Conservation (phyloP, 305 asterid species). For the Solanum hybrid region DNA sequence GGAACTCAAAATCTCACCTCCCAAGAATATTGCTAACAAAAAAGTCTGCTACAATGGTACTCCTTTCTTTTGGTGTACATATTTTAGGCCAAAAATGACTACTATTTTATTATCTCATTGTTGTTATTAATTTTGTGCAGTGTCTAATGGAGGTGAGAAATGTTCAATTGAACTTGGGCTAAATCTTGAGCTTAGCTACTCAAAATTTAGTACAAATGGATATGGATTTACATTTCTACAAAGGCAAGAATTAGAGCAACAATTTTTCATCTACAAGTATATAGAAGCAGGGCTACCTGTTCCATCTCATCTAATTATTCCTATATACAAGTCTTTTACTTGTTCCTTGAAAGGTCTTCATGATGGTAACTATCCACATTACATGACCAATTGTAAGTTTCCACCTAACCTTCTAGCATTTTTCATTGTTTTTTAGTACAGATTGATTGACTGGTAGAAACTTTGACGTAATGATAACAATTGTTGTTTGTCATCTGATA, state of each 20-base stretch:
- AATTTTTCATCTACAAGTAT: constrained; percentile 26
- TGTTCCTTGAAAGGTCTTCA: not conserved
- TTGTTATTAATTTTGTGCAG: not conserved
- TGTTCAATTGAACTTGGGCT: not conserved
- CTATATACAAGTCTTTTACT: constrained; percentile 28
- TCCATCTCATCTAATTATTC: constrained; percentile 27
- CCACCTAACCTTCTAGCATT: not conserved
- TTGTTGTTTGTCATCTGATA: not conserved
- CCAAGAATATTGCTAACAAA: not conserved
- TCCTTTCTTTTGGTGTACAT: not conserved
- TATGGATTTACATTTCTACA: constrained; percentile 25
- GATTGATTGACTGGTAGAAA: not conserved
- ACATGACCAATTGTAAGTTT: constrained; percentile 26
- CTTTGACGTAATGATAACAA: not conserved
- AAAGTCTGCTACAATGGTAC: not conserved
- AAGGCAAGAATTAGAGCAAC: constrained; percentile 23
- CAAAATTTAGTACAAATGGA: not conserved
- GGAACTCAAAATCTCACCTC: not conserved
- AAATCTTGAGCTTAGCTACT: not conserved
- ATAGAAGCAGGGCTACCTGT: constrained; percentile 24
- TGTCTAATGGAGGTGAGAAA: not conserved
- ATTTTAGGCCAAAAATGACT: not conserved
- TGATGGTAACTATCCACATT: constrained; percentile 7
- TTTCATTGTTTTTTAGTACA: not conserved
- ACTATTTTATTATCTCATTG: not conserved